A percentile compares a stretch with the other conserved stretches of the same genome.
phyloP scores from a whole-genome alignment of 2,329 filamentous ascomycete genomes.

The Aspergillus chevalieri region DNA sequence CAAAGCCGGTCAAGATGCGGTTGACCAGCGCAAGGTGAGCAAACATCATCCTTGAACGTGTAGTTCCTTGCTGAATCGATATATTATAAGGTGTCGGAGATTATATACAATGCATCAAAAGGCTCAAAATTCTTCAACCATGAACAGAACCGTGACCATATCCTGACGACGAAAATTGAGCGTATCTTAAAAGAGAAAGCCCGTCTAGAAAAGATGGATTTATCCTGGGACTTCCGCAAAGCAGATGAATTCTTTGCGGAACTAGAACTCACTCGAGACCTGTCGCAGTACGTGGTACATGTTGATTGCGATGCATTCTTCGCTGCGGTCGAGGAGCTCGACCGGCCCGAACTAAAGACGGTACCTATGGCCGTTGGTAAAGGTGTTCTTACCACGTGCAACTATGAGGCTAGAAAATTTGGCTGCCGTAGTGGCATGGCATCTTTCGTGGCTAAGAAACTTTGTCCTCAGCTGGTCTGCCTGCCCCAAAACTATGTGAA shows the following conservation, averaged over 20 bases:
- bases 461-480: constrained; percentile 79
- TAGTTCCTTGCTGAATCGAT: constrained; percentile 1
- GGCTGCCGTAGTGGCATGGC: constrained; percentile 95
- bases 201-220: constrained; percentile 67
- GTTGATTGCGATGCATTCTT: constrained; percentile 98
- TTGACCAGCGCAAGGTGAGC: constrained; percentile 78
- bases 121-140: constrained; percentile 95
- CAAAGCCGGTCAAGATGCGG: constrained; percentile 85
- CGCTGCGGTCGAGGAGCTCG: constrained; percentile 82
- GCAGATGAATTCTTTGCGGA: constrained; percentile 77
- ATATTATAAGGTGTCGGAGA: constrained; percentile 68
- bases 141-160: constrained; percentile 75
- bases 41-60: not conserved
- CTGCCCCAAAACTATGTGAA: constrained; percentile 84
- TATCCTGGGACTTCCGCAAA: constrained; percentile 64
- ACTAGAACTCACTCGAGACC: constrained; percentile 70
- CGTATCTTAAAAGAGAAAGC: constrained; percentile 69
- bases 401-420: constrained; percentile 84
- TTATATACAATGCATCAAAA: constrained; percentile 95
- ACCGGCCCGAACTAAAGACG: constrained; percentile 74
- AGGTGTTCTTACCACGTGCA: constrained; percentile 66
- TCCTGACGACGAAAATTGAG: constrained; percentile 78
- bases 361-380: constrained; percentile 87
- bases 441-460: constrained; percentile 85
- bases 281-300: constrained; percentile 81